A percentile compares a stretch with the other conserved stretches of the same genome.
Evolutionary conservation across 1,284 basidiomycete genomes (phyloP).

Genomic region (Cutaneotrichosporon sp.): DNA sequence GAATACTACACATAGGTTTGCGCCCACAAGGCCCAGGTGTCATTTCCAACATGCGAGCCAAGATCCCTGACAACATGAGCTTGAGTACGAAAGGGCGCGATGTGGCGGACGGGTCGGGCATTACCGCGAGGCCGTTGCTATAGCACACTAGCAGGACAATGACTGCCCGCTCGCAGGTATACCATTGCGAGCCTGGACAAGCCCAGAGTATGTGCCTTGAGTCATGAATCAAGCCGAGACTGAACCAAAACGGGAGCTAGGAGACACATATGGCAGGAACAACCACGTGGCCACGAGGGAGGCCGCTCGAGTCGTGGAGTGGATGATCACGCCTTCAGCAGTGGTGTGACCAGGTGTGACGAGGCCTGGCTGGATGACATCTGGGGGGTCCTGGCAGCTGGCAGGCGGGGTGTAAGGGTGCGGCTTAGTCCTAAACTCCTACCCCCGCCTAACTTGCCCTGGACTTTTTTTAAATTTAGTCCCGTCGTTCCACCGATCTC

Average conservation of each 20-base stretch:
- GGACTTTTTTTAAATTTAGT: constrained; percentile 7
- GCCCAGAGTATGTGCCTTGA: neutral
- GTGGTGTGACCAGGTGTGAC: neutral
- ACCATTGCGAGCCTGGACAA: no score
- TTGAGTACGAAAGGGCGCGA: neutral
- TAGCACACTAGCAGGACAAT: no score
- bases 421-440: no score
- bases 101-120: neutral
- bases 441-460: neutral
- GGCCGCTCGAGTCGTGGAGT: neutral
- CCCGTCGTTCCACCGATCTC: constrained; percentile 2
- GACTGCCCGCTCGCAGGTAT: no score
- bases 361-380: no score
- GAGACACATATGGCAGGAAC: neutral
- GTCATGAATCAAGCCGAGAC: neutral
- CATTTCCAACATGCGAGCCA: constrained; percentile 4
- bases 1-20: no score
- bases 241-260: neutral
- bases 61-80: neutral
- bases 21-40: neutral
- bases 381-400: neutral
- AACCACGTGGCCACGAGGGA: neutral
- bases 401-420: neutral
- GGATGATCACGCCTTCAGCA: neutral
- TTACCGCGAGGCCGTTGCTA: neutral